Evolutionary conservation across 768 basidiomycete species (phyloP), one percentile per base, ranked within the genome.

Genomic region (Boletus sp.): DNA sequence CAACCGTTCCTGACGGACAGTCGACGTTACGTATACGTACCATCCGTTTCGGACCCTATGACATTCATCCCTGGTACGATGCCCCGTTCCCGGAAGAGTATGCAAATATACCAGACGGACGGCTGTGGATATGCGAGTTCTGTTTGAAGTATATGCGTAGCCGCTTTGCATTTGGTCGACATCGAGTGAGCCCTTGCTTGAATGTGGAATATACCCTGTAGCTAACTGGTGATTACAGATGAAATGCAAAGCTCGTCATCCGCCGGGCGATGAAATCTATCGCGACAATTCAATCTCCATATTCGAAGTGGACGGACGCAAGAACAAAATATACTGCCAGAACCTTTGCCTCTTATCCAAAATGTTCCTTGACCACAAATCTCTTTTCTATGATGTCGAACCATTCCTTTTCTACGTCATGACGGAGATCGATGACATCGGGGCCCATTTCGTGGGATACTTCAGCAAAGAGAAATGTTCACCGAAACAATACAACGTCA

Each of bases 281-380:
- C 80, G 95, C 38, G 96, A 98, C 70, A 87, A 87, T 23, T 69
- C 67, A 30, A 77, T 98, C 40, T 95, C 93, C 6, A 88, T 99
- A 56, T 99, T 96, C 65, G 97, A 99, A 70, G 95, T 99, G 29
- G 97, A 98, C 70, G 97, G 97, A 42, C 83, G 97, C 63, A 93
- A 93, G 75, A 98, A 96, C 79, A 99, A 98, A 90, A 98, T 98
- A 65, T 99, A 98, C 71, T 98, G 97, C 70, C 97, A 99, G 70
- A 98, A 99, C 71, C 81, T 99, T 27, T 98, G 96, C 72, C 78
- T 98, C 55, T 79, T 98, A 37, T 96, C 96, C 54, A 98, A 97
- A 72, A 98, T 98, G 95, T 98, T 98, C 73, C 82, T 98, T 61
- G 93, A 98, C 70, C 94, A 97, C 76, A 98, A 98, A 72, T 98